Evolutionary conservation across 345 rosid species (phyloP).

Genomic region (Brassica incana): DNA sequence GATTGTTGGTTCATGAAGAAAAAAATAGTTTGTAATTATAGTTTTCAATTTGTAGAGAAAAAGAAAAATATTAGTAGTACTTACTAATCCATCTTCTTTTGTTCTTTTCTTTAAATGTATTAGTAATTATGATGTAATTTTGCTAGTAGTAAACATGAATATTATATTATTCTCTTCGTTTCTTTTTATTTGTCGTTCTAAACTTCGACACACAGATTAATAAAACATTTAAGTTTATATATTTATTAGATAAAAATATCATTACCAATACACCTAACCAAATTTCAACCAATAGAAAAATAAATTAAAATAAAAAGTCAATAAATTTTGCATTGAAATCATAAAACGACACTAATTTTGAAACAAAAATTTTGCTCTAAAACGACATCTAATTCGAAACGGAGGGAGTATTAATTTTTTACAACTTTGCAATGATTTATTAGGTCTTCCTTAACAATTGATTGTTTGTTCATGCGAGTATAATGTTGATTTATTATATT

Average conservation of each 20-base stretch:
- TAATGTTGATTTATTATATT: constrained; percentile 1
- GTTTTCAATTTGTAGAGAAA: constrained; percentile 50
- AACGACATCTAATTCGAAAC: too few species aligned
- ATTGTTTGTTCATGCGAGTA: constrained; percentile 29
- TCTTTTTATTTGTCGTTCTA: too few species aligned
- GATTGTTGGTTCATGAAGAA: constrained; percentile 44
- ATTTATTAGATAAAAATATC: too few species aligned
- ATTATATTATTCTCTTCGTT: not conserved
- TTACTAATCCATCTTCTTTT: constrained; percentile 35
- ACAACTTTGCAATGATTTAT: constrained; percentile 27
- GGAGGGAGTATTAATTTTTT: not conserved
- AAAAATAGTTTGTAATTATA: constrained; percentile 49
- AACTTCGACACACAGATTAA: too few species aligned
- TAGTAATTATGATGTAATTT: constrained; percentile 30
- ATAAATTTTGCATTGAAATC: too few species aligned
- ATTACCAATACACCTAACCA: too few species aligned
- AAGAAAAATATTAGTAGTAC: constrained; percentile 28
- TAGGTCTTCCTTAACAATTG: constrained; percentile 35
- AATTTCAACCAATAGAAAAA: too few species aligned
- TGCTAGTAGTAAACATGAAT: constrained; percentile 36
- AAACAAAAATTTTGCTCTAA: too few species aligned
- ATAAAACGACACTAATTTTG: too few species aligned
- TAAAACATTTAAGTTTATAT: too few species aligned
- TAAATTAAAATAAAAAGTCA: too few species aligned
- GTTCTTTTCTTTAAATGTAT: constrained; percentile 2